These are phyloP conservation scores for Elymus sibiricus DNA, from an alignment of 176 grass and related monocot species.

Conservation along the genomic window DNA sequence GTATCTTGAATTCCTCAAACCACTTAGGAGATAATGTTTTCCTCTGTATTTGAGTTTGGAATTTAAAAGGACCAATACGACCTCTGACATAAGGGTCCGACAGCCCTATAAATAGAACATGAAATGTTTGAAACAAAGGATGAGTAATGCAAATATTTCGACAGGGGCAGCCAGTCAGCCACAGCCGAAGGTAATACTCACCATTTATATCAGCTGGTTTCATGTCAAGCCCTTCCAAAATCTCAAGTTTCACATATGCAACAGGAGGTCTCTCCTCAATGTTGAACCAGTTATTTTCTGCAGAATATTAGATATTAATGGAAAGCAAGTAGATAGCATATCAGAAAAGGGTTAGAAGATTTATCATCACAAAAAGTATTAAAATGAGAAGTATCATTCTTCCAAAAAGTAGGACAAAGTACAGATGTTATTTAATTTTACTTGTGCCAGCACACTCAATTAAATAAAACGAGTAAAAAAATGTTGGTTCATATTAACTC, in stretches of 20 bases:
- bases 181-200: slow-evolving; percentile 26
- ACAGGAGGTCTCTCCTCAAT: slow-evolving; percentile 81
- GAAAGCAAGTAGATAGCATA: slow-evolving; percentile 14
- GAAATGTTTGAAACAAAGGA: slow-evolving; percentile 17
- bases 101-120: slow-evolving; percentile 53
- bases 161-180: neutral
- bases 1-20: slow-evolving; percentile 95
- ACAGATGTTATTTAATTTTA: slow-evolving; percentile 5
- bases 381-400: neutral
- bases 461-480: slow-evolving; percentile 21
- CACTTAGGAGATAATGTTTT: slow-evolving; percentile 86
- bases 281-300: slow-evolving; percentile 83
- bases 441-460: neutral
- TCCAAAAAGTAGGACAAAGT: slow-evolving; percentile 7
- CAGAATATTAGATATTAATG: slow-evolving; percentile 3
- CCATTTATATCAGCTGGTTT: slow-evolving; percentile 94
- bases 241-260: slow-evolving; percentile 76
- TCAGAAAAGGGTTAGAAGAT: neutral
- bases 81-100: slow-evolving; percentile 95
- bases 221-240: slow-evolving; percentile 92
- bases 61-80: slow-evolving; percentile 65
- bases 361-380: neutral
- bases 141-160: neutral
- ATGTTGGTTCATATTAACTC: neutral
- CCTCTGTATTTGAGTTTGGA: slow-evolving; percentile 77